Conservation (phyloP, 441 rosid species). For the Adansonia grandidieri region DNA sequence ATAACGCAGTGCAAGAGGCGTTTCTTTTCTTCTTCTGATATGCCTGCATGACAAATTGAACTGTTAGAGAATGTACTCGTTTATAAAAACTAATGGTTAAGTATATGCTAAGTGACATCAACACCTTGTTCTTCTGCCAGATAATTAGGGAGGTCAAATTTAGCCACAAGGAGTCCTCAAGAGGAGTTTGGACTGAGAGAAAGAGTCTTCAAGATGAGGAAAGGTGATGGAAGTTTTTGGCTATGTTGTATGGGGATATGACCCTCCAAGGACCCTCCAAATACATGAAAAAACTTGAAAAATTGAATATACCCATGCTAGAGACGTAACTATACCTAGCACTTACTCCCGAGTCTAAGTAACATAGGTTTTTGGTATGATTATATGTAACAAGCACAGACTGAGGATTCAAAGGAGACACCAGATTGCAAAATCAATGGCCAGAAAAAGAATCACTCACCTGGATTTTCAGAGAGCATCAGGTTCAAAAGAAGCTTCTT, state of each 20-base stretch:
- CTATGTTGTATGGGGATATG: not conserved
- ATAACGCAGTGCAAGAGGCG: conserved; percentile 84
- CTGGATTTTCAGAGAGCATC: conserved; percentile 94
- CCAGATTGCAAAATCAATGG: not conserved
- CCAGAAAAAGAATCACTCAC: conserved; percentile 31
- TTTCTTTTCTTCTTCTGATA: conserved; percentile 71
- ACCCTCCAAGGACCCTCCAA: too few species aligned
- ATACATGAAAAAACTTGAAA: too few species aligned
- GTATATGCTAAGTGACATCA: not conserved
- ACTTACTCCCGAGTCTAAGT: too few species aligned
- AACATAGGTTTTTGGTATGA: too few species aligned
- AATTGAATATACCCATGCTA: too few species aligned
- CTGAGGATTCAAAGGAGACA: not conserved
- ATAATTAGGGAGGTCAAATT: not conserved
- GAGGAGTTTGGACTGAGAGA: not conserved
- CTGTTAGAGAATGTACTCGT: not conserved
- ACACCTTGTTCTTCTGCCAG: not conserved
- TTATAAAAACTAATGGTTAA: not conserved
- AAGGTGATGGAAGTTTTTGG: not conserved
- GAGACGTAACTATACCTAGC: too few species aligned
- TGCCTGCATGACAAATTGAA: conserved; percentile 49
- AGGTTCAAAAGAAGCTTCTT: conserved; percentile 87
- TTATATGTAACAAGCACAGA: not conserved
- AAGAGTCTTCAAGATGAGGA: not conserved
- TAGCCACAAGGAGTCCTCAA: not conserved